These are phyloP conservation scores for Xylaria sp. DNA, from an alignment of 495 filamentous ascomycete species.

Conservation along the genomic window DNA sequence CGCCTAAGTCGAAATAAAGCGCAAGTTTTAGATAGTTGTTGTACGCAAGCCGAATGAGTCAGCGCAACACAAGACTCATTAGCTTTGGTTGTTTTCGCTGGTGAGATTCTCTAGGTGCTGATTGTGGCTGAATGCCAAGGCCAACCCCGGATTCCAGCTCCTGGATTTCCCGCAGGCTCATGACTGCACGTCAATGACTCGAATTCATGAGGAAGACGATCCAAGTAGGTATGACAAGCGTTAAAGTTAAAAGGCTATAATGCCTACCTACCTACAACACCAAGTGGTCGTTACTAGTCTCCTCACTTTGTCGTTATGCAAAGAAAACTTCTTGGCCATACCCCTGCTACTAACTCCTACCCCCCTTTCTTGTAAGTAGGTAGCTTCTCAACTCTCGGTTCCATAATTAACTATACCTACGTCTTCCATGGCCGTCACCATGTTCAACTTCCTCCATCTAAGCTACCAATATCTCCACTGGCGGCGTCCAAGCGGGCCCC, in stretches of 20 bases:
- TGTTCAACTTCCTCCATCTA: constrained; percentile 30
- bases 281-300: neutral
- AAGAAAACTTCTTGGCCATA: neutral
- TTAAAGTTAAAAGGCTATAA: neutral
- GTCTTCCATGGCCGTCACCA: neutral
- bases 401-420: neutral
- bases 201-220: neutral
- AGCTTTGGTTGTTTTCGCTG: neutral
- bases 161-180: constrained; percentile 9
- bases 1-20: too few species aligned
- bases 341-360: neutral
- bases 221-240: too few species aligned
- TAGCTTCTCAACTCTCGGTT: neutral
- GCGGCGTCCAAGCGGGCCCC: constrained; percentile 30
- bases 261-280: neutral
- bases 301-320: neutral
- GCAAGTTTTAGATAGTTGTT: too few species aligned
- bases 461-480: constrained; percentile 41
- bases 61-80: neutral
- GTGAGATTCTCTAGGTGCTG: neutral
- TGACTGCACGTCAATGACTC: constrained; percentile 6
- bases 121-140: constrained; percentile 15
- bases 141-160: neutral
- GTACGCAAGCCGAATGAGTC: neutral
- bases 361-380: too few species aligned